These are phyloP conservation scores for Vitellaria paradoxa DNA, from an alignment of 179 eudicot genomes.

Conservation along the genomic window DNA sequence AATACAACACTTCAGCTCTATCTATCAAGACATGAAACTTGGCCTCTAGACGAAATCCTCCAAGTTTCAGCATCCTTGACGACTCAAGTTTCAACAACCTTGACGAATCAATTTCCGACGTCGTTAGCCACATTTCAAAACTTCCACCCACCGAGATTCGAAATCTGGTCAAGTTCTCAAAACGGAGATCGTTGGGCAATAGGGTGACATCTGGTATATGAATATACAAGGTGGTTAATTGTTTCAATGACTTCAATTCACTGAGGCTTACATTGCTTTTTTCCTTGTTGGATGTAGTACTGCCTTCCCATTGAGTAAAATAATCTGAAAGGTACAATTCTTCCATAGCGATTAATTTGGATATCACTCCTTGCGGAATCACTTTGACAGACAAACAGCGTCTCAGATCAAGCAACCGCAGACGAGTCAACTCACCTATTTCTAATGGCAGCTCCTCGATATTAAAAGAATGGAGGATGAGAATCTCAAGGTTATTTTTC, in stretches of 20 bases:
- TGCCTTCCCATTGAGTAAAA: neutral
- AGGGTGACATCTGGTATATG: neutral
- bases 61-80: neutral
- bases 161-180: neutral
- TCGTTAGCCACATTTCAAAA: no score
- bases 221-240: neutral
- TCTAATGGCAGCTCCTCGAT: neutral
- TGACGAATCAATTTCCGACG: neutral
- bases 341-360: constrained; percentile 10
- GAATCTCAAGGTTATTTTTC: constrained; percentile 14
- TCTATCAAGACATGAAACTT: no score
- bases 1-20: no score
- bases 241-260: neutral
- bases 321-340: neutral
- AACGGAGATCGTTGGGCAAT: neutral
- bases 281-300: no score
- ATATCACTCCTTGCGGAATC: constrained; percentile 6
- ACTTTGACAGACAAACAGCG: neutral
- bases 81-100: no score
- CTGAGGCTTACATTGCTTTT: neutral
- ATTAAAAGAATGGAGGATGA: neutral
- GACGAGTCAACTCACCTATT: neutral
- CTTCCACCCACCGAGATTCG: neutral
- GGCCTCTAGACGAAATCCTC: accelerated
- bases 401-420: constrained; percentile 20